phyloP scores from a whole-genome alignment of 2,329 filamentous ascomycete species.

The Botrytis paeoniae region DNA sequence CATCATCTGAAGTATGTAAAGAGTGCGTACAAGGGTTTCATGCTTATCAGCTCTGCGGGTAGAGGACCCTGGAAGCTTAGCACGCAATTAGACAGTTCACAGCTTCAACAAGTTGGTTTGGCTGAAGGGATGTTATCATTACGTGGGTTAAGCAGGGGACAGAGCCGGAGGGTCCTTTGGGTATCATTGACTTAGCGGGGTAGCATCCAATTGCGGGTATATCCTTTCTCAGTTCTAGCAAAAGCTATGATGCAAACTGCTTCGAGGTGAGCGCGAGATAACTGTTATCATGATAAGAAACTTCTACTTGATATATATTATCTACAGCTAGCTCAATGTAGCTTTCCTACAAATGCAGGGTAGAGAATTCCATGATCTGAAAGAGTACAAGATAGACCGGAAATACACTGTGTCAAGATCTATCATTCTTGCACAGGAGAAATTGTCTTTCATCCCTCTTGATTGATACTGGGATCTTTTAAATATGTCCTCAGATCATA shows the following conservation, averaged over 20 bases:
- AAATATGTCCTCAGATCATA: constrained; percentile 8
- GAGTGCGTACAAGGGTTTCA: not conserved
- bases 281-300: constrained; percentile 8
- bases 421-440: not conserved
- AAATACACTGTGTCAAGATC: not conserved
- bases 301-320: not conserved
- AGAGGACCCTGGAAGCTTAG: not conserved
- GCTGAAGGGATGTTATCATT: not conserved
- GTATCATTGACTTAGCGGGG: not conserved
- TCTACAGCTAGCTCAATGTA: not conserved
- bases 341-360: not conserved
- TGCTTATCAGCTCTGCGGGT: constrained; percentile 1
- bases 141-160: not conserved
- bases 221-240: not conserved
- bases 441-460: not conserved
- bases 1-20: not conserved
- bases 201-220: not conserved
- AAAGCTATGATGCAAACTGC: not conserved
- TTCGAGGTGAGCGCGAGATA: not conserved
- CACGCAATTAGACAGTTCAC: too few relatives aligned
- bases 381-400: not conserved
- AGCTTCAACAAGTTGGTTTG: not conserved
- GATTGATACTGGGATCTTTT: not conserved
- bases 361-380: not conserved
- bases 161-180: not conserved